These are phyloP conservation scores for Lipomyces starkeyi DNA, from an alignment of 805 yeast species.

Conservation along the genomic window DNA sequence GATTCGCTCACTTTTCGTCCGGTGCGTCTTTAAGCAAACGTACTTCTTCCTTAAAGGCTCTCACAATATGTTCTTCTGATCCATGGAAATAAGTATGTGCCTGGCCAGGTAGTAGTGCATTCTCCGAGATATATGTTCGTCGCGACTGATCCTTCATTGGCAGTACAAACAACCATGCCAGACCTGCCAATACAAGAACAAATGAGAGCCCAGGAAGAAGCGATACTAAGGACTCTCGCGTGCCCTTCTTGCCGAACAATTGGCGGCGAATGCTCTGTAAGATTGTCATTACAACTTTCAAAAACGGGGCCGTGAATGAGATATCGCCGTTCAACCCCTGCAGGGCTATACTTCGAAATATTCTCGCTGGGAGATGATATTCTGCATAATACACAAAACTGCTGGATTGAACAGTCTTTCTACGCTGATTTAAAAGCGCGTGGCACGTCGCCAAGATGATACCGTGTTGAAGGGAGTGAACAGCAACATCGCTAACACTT, in stretches of 20 bases:
- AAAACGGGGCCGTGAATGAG: background rate
- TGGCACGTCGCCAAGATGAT: background rate
- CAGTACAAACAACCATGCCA: constrained; percentile 61
- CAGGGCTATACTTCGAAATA: background rate
- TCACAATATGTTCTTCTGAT: constrained; percentile 87
- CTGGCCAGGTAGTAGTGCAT: constrained; percentile 96
- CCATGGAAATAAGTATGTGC: constrained; percentile 91
- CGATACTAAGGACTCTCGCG: constrained; percentile 2
- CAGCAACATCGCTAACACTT: no score
- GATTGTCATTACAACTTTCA: constrained; percentile 12
- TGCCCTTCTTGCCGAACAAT: constrained; percentile 1
- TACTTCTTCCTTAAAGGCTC: constrained; percentile 79
- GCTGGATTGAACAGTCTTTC: background rate
- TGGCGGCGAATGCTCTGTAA: constrained; percentile 11
- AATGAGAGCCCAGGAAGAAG: constrained; percentile 19
- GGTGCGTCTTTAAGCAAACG: constrained; percentile 45
- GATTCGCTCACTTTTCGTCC: constrained; percentile 34
- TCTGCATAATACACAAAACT: background rate
- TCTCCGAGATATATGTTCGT: constrained; percentile 86
- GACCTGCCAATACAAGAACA: constrained; percentile 46
- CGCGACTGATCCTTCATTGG: constrained; percentile 86
- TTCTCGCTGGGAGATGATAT: background rate
- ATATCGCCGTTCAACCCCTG: background rate
- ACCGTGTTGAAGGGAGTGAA: background rate
- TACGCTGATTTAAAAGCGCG: background rate